Base-by-base conservation (phyloP, 352 stramenopile genomes). In the Phytophthora crassamura region DNA sequence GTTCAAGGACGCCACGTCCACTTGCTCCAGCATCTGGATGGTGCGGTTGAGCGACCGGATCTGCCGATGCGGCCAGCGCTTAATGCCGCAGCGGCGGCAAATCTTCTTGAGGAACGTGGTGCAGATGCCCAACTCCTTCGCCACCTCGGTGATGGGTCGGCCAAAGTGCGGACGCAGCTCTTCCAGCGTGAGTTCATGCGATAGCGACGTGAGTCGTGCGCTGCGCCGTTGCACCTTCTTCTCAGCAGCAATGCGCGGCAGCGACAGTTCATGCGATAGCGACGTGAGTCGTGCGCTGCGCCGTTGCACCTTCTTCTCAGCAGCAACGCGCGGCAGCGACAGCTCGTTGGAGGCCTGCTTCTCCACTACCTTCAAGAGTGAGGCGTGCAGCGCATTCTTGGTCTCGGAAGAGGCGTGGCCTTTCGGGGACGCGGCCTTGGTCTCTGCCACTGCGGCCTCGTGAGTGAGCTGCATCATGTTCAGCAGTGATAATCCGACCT, bases 61-160 rank as follows among this genome's bases (percentile, higher is more conserved):
- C 54, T 91, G 82, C 20, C 82, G 77, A 49, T 91, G 82, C 28
- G 82, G 82, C 79, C 82, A 89, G 15, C 82, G 72, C 57, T 86
- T 86, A 59, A 91, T 86, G 38, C 79, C 82, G 54, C 66, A 80
- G 7, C 78, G 78, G 0, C 83, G 80, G 41, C 83, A 91, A 28
- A 89, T 89, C 50, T 89, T 89, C 71, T 91, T 91, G 22, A 91
- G 64, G 36, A 90, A 89, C 5, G 84, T 90, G n/a, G 75, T 90
- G 67, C 82, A 90, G 38, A 90, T 88, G 41, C 84, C 78, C 51
- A 92, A 85, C 41, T 89, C 76, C 16, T 71, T 69, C n/a, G 82
- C 82, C 11, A 90, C 84, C 14, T 91, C 73, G 11, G 86, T 74
- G 33, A 93, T 90, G 11, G 81, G 81, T 30, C 81, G 77, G 46